Evolutionary conservation across 1,139 yeast species (phyloP), one percentile per base, ranked within the genome.

Genomic region (Yamadazyma taylorii): DNA sequence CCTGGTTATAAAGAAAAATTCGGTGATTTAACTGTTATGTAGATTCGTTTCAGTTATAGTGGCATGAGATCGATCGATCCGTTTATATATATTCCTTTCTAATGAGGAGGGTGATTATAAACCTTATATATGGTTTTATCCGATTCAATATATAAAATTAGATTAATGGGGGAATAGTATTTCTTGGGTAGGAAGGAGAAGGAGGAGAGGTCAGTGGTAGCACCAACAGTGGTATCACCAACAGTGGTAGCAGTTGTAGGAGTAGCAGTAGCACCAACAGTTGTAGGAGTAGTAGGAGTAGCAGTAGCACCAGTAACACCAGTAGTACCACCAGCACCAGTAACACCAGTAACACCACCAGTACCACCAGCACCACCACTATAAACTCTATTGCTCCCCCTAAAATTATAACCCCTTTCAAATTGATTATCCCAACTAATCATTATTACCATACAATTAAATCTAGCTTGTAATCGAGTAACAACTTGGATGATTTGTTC

Each of bases 1-100:
- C 97, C 98, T 56, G 96, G 96, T 56, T 92, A 92, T 82, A 85
- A 85, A 73, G 97, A 90, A 70, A 90, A 88, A 80, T 90, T 89
- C 68, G 97, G 97, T 66, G 88, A 86, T 68, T 80, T 89, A 73
- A 86, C 92, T 60, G 88, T 87, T 67, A 89, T 90, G 97, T 90
- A 79, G 71, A 30, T 14, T 10, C 14, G 11, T 5, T 12, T 22
- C 14, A 11, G 30, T 9, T 34, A 23, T 19, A 33, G 26, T 30
- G 17, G 27, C 30, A 10, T 19, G 17, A 12, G 17, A 17, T n/a
- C 36, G 41, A 41, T 35, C 29, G 22, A 21, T n/a, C n/a, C 27
- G 31, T 21, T 24, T 29, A 9, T 35, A 17, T 19, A 32, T 36
- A 25, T 38, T 34, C 21, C 21, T 6, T 6, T 19, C 8, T 19